These are phyloP conservation scores for Chytriomyces sp. DNA, from an alignment of 192 early-diverging fungal species.

Conservation along the genomic window DNA sequence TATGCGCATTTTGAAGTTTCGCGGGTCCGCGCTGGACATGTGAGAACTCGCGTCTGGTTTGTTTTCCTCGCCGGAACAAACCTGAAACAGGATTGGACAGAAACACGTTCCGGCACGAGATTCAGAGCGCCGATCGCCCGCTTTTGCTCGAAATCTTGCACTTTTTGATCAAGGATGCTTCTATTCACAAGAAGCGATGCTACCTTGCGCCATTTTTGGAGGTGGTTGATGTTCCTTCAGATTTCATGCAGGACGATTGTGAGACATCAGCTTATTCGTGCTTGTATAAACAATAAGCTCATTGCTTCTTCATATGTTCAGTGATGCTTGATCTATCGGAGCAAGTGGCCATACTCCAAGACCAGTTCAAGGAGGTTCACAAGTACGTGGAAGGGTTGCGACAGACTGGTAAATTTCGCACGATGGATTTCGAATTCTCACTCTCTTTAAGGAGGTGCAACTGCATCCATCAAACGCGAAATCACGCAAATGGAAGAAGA, in stretches of 20 bases:
- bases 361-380: constrained; percentile 58
- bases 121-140: constrained; percentile 40
- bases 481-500: constrained; percentile 69
- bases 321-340: constrained; percentile 50
- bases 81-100: background rate
- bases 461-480: constrained; percentile 53
- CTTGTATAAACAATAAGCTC: background rate
- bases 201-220: constrained; percentile 58
- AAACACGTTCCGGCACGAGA: constrained; percentile 33
- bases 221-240: constrained; percentile 53
- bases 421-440: background rate
- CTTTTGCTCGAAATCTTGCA: constrained; percentile 44
- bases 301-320: constrained; percentile 4
- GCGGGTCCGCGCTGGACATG: constrained; percentile 37
- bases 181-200: constrained; percentile 57
- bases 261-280: background rate
- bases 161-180: constrained; percentile 54
- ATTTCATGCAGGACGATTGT: constrained; percentile 61
- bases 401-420: constrained; percentile 32
- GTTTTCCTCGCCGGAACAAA: background rate
- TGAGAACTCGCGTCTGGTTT: constrained; percentile 24
- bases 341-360: constrained; percentile 52
- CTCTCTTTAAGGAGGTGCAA: constrained; percentile 28
- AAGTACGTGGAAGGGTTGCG: constrained; percentile 51
- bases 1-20: constrained; percentile 53